Evolutionary conservation across 495 filamentous ascomycete genomes (phyloP).

Genomic region (Xeromyces bisporus): DNA sequence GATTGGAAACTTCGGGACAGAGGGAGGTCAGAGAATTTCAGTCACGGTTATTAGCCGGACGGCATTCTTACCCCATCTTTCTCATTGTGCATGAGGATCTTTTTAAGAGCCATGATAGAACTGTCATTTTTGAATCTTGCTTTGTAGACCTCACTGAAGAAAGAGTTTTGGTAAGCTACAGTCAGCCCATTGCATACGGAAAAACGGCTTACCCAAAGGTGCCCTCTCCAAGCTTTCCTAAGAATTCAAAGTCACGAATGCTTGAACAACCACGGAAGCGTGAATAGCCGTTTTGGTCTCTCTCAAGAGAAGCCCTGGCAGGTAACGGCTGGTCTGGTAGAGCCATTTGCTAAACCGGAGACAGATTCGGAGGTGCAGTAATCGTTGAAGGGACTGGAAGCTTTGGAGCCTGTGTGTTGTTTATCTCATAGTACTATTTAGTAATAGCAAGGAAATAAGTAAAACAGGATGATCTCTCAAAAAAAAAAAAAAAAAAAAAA

Average conservation of each 20-base stretch:
- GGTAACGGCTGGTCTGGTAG: constrained; percentile 5
- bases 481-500: too few relatives aligned
- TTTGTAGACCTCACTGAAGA: constrained; percentile 81
- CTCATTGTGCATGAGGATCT: constrained; percentile 94
- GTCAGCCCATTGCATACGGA: too few relatives aligned
- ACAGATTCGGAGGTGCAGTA: too few relatives aligned
- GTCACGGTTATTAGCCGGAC: background rate
- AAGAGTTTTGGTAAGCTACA: constrained; percentile 5
- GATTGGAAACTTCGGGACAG: constrained; percentile 56
- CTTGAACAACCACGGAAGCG: constrained; percentile 70
- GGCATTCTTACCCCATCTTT: constrained; percentile 58
- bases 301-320: constrained; percentile 17
- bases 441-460: too few relatives aligned
- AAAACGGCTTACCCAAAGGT: constrained; percentile 66
- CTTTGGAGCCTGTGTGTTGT: too few relatives aligned
- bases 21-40: constrained; percentile 3
- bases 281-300: constrained; percentile 18
- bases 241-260: constrained; percentile 73
- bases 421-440: too few relatives aligned
- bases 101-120: constrained; percentile 73
- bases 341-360: too few relatives aligned
- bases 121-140: constrained; percentile 60
- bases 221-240: constrained; percentile 88
- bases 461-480: too few relatives aligned
- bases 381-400: too few relatives aligned